Evolutionary conservation across 1,284 basidiomycete genomes (phyloP).

Genomic region (Cryptococcus sp.): DNA sequence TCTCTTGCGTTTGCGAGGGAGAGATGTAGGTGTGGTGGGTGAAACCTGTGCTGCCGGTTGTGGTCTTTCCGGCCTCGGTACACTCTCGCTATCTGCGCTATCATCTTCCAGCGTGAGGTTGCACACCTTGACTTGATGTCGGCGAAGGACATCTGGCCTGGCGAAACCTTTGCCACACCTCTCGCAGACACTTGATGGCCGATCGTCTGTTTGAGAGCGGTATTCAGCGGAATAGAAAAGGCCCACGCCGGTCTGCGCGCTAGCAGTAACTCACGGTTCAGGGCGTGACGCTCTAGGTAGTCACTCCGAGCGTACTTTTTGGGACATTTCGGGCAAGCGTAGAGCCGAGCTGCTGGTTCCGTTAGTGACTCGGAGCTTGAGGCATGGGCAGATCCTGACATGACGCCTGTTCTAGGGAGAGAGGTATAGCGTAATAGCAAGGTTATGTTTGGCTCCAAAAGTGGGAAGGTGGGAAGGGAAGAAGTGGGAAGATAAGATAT

Average conservation of each 20-base stretch:
- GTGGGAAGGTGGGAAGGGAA: background rate
- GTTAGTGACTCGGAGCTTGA: background rate
- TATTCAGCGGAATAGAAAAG: background rate
- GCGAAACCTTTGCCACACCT: conserved; percentile 16
- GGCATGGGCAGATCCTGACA: too few relatives aligned
- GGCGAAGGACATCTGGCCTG: conserved; percentile 20
- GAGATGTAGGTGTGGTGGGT: too few relatives aligned
- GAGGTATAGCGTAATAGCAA: background rate
- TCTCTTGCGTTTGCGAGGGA: too few relatives aligned
- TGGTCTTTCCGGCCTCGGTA: too few relatives aligned
- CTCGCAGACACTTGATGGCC: conserved; percentile 8
- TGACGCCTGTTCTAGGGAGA: background rate
- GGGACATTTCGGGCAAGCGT: conserved; percentile 14
- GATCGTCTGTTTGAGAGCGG: conserved; percentile 4
- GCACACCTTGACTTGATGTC: conserved; percentile 17
- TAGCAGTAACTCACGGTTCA: conserved; percentile 18
- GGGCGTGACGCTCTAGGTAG: conserved; percentile 23
- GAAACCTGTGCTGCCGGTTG: too few relatives aligned
- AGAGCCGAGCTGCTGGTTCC: background rate
- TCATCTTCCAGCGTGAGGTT: background rate
- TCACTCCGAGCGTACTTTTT: conserved; percentile 20
- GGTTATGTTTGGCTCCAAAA: background rate
- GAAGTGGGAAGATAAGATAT: background rate
- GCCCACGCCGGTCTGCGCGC: background rate
- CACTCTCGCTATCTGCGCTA: too few relatives aligned